A percentile compares a stretch with the other conserved stretches of the same genome.
These are phyloP conservation scores for Coemansia sp. DNA, from an alignment of 371 early-diverging fungal genomes.

Conservation along the genomic window DNA sequence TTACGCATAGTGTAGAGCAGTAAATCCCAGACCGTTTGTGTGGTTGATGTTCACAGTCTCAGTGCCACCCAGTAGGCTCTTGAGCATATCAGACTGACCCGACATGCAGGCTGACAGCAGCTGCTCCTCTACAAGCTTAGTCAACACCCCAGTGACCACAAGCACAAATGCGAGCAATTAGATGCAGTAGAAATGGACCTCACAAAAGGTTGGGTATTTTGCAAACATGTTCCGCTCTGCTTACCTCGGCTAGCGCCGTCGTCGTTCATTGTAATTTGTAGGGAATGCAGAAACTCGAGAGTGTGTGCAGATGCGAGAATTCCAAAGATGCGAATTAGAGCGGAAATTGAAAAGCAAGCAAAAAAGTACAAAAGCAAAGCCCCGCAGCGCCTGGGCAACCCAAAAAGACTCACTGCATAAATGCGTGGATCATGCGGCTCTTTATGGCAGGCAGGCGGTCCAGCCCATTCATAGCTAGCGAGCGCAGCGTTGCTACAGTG, in stretches of 20 bases:
- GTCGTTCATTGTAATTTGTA: conserved; percentile 5
- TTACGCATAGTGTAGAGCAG: conserved; percentile 69
- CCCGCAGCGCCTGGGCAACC: too few species aligned
- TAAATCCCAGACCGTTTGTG: conserved; percentile 61
- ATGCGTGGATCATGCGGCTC: conserved; percentile 28
- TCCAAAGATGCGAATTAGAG: background rate
- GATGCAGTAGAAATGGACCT: background rate
- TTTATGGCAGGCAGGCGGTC: conserved; percentile 63
- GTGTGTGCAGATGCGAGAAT: background rate
- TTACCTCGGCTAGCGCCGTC: conserved; percentile 17
- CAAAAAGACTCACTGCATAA: conserved; percentile 20
- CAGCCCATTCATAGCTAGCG: conserved; percentile 65
- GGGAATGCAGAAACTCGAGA: background rate
- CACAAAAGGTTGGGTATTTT: too few species aligned
- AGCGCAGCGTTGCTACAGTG: conserved; percentile 66
- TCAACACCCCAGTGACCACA: too few species aligned
- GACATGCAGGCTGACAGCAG: conserved; percentile 63
- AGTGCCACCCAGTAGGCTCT: conserved; percentile 51
- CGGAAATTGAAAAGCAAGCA: background rate
- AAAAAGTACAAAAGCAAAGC: conserved; percentile 2
- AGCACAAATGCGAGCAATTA: too few species aligned
- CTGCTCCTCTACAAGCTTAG: conserved; percentile 54
- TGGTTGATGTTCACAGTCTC: conserved; percentile 58
- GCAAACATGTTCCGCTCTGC: background rate
- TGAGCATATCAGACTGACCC: conserved; percentile 60